Conservation (phyloP, 2,329 filamentous ascomycete genomes). For the Grosmannia serpens region DNA sequence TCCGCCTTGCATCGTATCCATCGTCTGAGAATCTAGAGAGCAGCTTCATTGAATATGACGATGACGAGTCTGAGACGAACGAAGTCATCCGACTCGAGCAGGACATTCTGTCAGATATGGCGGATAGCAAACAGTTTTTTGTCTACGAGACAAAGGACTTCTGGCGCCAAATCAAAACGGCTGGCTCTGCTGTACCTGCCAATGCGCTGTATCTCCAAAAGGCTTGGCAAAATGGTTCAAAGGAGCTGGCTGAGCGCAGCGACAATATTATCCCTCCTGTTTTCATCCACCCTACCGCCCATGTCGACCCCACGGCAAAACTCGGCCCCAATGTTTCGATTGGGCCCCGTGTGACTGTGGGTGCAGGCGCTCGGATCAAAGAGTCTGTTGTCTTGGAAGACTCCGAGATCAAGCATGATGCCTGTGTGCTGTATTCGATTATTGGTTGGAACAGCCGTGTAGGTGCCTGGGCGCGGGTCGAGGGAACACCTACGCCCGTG, state of each 20-base stretch:
- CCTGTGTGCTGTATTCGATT: conserved; percentile 89
- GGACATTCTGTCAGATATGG: conserved; percentile 89
- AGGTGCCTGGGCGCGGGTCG: conserved; percentile 95
- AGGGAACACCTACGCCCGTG: conserved; percentile 82
- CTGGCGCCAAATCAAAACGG: conserved; percentile 99
- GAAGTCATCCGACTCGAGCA: conserved; percentile 92
- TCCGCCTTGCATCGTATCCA: conserved; percentile 81
- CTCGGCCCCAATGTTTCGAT: conserved; percentile 95
- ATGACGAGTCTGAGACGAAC: conserved; percentile 63
- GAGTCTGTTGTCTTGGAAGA: conserved; percentile 94
- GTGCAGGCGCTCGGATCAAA: conserved; percentile 83
- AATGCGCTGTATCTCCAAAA: conserved; percentile 95
- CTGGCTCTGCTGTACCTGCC: conserved; percentile 89
- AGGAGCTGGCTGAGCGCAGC: conserved; percentile 72
- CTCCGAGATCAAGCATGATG: conserved; percentile 90
- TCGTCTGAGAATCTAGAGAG: conserved; percentile 85
- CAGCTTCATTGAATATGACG: conserved; percentile 40
- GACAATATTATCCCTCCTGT: conserved; percentile 85
- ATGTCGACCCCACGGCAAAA: conserved; percentile 89
- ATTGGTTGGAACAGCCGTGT: conserved; percentile 95
- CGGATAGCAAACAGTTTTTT: conserved; percentile 95
- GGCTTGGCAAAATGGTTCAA: conserved; percentile 71
- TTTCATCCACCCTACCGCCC: conserved; percentile 86
- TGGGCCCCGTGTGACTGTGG: conserved; percentile 75
- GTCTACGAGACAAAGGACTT: conserved; percentile 98